A percentile compares a stretch with the other conserved stretches of the same genome.
Evolutionary conservation across 2,329 filamentous ascomycete species (phyloP).

Genomic region (Talaromyces pinophilus): DNA sequence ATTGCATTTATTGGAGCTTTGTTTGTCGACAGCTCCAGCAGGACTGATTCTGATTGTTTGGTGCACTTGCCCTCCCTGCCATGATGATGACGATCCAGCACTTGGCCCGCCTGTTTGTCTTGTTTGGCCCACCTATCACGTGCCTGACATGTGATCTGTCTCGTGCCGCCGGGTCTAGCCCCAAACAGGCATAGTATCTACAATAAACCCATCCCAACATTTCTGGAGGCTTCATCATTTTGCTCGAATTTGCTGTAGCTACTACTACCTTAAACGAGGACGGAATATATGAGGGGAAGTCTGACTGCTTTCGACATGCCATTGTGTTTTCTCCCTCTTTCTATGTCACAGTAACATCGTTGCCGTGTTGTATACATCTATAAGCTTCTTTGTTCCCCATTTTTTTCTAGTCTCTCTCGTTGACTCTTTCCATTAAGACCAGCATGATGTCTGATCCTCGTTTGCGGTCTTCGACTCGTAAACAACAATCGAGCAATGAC

Average conservation of each 20-base stretch:
- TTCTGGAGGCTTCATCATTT: constrained; percentile 12
- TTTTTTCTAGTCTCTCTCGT: constrained; percentile 7
- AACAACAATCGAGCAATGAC: constrained; percentile 26
- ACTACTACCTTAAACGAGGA: not conserved
- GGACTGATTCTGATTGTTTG: not conserved
- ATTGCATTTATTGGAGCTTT: constrained; percentile 4
- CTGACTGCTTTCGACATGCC: not conserved
- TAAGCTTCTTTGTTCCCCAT: constrained; percentile 12
- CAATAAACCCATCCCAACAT: constrained; percentile 17
- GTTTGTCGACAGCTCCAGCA: constrained; percentile 2
- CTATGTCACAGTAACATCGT: not conserved
- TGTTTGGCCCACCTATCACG: constrained; percentile 29
- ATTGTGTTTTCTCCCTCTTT: not conserved
- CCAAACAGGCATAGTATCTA: constrained; percentile 5
- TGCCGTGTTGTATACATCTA: not conserved
- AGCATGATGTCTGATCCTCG: constrained; percentile 27
- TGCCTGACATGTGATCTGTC: constrained; percentile 21
- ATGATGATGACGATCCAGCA: not conserved
- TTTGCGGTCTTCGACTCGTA: constrained; percentile 35
- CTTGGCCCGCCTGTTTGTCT: constrained; percentile 30
- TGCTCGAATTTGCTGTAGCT: not conserved
- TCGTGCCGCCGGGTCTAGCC: not conserved
- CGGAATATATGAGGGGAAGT: not conserved
- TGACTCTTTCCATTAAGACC: constrained; percentile 11
- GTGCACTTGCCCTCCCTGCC: not conserved